Evolutionary conservation across 257 asterid species (phyloP).

Genomic region (Echium plantagineum): DNA sequence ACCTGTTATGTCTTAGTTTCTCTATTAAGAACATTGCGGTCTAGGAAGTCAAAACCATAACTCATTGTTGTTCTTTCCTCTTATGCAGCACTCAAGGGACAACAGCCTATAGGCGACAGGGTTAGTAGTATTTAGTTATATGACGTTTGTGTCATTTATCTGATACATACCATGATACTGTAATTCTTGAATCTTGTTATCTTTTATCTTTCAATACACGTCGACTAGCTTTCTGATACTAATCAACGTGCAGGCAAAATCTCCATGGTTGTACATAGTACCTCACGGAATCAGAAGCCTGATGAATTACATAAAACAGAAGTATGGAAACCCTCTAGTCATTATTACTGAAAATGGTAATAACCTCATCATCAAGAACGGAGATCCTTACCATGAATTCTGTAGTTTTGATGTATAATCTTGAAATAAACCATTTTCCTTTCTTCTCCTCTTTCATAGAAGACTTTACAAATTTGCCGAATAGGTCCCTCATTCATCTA

Average conservation of each 20-base stretch:
- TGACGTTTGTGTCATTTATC: background rate
- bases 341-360: conserved; percentile 84
- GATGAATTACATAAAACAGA: conserved; percentile 63
- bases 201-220: too few relatives aligned
- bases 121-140: conserved; percentile 12
- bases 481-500: too few relatives aligned
- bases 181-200: background rate
- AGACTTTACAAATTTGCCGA: too few relatives aligned
- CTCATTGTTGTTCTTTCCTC: background rate
- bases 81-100: conserved; percentile 30
- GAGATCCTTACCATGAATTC: background rate
- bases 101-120: conserved; percentile 31
- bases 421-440: too few relatives aligned
- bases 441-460: too few relatives aligned
- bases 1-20: background rate
- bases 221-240: background rate
- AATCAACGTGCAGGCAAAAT: conserved; percentile 48
- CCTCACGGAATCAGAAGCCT: conserved; percentile 68
- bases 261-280: conserved; percentile 78
- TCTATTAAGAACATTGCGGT: background rate
- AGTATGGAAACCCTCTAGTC: conserved; percentile 58
- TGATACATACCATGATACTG: background rate
- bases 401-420: too few relatives aligned
- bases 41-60: background rate
- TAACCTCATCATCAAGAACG: background rate